Conservation (phyloP, 768 basidiomycete genomes). For the Lyophyllum atratum region DNA sequence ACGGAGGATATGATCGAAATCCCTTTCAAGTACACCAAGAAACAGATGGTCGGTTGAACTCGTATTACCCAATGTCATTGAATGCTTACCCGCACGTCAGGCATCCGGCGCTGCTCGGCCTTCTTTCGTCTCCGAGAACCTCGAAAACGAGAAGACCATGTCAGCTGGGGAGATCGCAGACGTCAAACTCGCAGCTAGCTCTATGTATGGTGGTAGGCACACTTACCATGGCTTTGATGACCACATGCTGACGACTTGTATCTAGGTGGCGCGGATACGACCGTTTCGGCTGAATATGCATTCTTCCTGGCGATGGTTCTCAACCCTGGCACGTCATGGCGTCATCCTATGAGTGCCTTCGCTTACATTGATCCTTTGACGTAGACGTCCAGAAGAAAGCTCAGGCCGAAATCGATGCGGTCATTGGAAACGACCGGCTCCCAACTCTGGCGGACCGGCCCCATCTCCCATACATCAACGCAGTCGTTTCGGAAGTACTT, state of each 20-base stretch:
- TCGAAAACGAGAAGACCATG: slow-evolving; percentile 37
- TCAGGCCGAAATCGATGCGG: slow-evolving; percentile 51
- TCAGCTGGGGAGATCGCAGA: slow-evolving; percentile 35
- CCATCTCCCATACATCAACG: slow-evolving; percentile 50
- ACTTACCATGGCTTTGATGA: not conserved
- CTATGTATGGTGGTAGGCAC: slow-evolving; percentile 45
- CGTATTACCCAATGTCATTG: not conserved
- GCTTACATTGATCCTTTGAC: not conserved
- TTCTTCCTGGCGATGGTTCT: slow-evolving; percentile 1
- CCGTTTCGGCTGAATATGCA: not conserved
- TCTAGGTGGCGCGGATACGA: not conserved
- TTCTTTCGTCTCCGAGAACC: slow-evolving; percentile 45
- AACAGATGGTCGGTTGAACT: slow-evolving; percentile 43
- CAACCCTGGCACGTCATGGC: not conserved
- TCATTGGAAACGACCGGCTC: slow-evolving; percentile 37
- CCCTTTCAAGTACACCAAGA: slow-evolving; percentile 45
- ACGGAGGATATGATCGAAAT: slow-evolving; percentile 40
- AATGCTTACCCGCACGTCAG: slow-evolving; percentile 21
- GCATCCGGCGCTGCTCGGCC: slow-evolving; percentile 40
- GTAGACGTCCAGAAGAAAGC: slow-evolving; percentile 50
- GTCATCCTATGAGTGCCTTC: not conserved
- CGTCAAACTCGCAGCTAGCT: slow-evolving; percentile 44
- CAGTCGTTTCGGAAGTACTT: slow-evolving; percentile 27
- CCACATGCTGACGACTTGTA: not conserved
- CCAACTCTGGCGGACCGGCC: slow-evolving; percentile 42